phyloP scores from a whole-genome alignment of 2,329 filamentous ascomycete species.

The Nigrospora sphaerica region DNA sequence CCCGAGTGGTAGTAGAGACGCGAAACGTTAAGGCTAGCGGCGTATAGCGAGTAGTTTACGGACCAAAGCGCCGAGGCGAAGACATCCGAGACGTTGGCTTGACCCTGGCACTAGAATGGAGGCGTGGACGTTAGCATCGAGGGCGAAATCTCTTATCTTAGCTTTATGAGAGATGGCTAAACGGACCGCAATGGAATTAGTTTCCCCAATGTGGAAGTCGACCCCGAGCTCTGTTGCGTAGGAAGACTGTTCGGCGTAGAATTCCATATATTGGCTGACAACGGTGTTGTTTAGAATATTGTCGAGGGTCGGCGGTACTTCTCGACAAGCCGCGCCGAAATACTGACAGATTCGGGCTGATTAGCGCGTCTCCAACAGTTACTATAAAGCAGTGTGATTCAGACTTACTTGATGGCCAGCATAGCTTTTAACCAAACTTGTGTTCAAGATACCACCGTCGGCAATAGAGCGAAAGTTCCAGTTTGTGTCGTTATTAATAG shows the following conservation, averaged over 20 bases:
- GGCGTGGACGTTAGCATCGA: not conserved
- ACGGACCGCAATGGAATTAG: not conserved
- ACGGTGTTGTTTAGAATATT: not conserved
- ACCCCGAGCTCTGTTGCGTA: not conserved
- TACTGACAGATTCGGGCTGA: not conserved
- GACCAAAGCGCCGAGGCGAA: not conserved
- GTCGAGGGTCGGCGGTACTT: not conserved
- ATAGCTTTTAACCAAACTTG: not conserved
- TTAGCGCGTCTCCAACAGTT: not conserved
- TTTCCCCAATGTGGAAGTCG: not conserved
- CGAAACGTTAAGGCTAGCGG: not conserved
- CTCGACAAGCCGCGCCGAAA: not conserved
- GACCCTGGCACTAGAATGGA: not conserved
- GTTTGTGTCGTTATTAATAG: not conserved
- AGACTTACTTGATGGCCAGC: not conserved
- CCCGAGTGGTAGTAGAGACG: conserved; percentile 5
- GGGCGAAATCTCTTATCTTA: too few species aligned
- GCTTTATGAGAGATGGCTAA: not conserved
- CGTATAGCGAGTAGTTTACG: not conserved
- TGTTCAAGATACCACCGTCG: not conserved
- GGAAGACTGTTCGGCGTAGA: not conserved
- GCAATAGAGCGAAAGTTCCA: not conserved
- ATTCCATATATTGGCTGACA: not conserved
- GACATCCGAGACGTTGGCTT: not conserved
- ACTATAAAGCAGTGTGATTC: too few species aligned